Base-by-base conservation (phyloP, 1,139 yeast genomes). In the Kodamaea arcana region DNA sequence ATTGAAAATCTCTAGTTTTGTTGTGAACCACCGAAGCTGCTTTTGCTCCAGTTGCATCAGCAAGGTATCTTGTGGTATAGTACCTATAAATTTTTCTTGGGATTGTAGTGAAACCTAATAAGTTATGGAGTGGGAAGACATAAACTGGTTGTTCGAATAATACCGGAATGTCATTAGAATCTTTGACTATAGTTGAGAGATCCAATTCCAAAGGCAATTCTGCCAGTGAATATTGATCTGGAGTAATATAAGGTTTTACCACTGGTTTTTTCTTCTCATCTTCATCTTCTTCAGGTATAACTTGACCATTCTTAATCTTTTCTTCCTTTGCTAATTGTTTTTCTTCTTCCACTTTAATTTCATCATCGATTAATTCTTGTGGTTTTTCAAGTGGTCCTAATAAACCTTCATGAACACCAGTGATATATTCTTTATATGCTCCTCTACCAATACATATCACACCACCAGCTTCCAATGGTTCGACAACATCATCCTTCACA, bases 371-470 rank as follows among this genome's bases (percentile, higher is more conserved):
- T 18, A 50, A 43, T 31, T 42, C 53, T 34, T 54, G 58, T 2
- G 95, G 94, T 37, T 72, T 72, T 20, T 82, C 88, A 40, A 90
- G 64, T 2, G 97, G 97, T 0, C 98, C 98, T 33, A 94, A 62
- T 54, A 94, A 71, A 7, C 98, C 99, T 61, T 94, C 98, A 51
- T 92, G 97, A 8, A 94, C 58, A 6, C 98, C 99, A 34, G 77
- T 74, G 37, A 94, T 58, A 54, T 86, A 94, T 64, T 94, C 99
- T 57, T 90, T 92, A 58, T 78, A 92, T 0, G 97, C 92, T 38
- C 98, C 98, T 54, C 99, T 73, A 3, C 99, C 99, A 22, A 94
- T 65, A 56, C 97, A 86, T 16, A 94, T 74, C 11, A 88, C 82
- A 32, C 98, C 98, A 15, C 97, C 97, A 7, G 82, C 75, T 20